Evolutionary conservation across 345 rosid species (phyloP), one percentile per base, ranked within the genome.

Genomic region (Luvunga scandens): DNA sequence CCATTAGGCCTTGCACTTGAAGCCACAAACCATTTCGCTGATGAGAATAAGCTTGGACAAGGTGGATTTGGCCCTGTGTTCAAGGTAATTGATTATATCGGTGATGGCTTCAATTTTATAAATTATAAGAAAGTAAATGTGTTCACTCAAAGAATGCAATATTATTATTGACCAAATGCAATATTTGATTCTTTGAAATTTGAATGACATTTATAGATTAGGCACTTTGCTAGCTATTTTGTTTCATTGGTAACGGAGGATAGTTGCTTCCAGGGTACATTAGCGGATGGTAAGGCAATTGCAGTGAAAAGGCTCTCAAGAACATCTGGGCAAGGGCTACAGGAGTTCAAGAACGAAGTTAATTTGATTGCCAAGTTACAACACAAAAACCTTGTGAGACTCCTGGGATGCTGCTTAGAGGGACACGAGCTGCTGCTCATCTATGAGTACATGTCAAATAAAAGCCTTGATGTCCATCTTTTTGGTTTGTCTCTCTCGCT

Each of bases 41-140:
- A 42, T 31, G 82, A 77, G 38, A 71, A 80, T 72, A 85, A 85
- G 55, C 89, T 87, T 22, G 89, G 88, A 63, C 82, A 85, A 81
- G 88, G 90, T 0, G 86, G 90, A 13, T 87, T 85, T 64, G 89
- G 88, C 10, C 72, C 86, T 2, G 88, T 85, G 16, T 87, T 77
- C 81, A 87, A 85, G 88, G 86, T 81, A 78, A 53, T 0, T 33
- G 7, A 10, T 21, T 66, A 10, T 33, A 67, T n/a, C 22, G 7
- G 14, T 42, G 72, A n/a, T 69, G 33, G 27, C 22, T 36, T 66
- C 48, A 33, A 34, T 19, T 65, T 66, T 19, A 19, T 19, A 19
- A 66, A 14, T 1, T 7, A 34, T 19, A 7, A 2, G 9, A 9
- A 19, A 19, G 22, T 34, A 34, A 7, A 64, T 64, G 19, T 30